These are phyloP conservation scores for Daldinia loculata DNA, from an alignment of 495 filamentous ascomycete species.

Conservation along the genomic window DNA sequence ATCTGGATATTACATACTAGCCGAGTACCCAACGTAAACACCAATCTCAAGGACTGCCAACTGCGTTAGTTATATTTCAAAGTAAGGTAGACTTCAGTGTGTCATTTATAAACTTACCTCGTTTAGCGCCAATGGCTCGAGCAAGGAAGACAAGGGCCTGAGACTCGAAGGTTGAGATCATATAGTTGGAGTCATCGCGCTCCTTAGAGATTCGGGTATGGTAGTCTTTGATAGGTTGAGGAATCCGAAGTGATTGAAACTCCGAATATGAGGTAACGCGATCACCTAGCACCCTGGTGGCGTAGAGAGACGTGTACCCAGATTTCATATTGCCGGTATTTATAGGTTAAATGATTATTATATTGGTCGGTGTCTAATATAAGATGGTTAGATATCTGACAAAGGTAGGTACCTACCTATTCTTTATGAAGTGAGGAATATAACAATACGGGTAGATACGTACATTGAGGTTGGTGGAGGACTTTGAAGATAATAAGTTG, in stretches of 20 bases:
- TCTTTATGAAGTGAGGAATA: not conserved
- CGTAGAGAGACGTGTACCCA: constrained; percentile 44
- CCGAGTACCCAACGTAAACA: constrained; percentile 50
- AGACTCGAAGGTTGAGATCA: constrained; percentile 49
- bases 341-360: not conserved
- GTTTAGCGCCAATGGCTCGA: constrained; percentile 46
- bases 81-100: not conserved
- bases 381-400: not conserved
- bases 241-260: constrained; percentile 40
- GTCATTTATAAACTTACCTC: constrained; percentile 33
- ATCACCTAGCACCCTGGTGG: constrained; percentile 42
- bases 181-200: constrained; percentile 42
- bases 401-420: not conserved
- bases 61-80: not conserved
- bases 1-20: constrained; percentile 25
- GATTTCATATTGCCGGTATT: constrained; percentile 45
- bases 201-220: constrained; percentile 42
- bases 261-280: constrained; percentile 46
- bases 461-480: not conserved
- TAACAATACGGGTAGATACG: not conserved
- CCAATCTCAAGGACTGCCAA: constrained; percentile 50
- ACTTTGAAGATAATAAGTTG: not conserved
- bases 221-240: constrained; percentile 42
- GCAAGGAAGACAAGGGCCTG: constrained; percentile 46
- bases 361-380: not conserved